Percentiles rank a stretch among this genome's conserved stretches.
phyloP scores from a whole-genome alignment of 1,139 yeast species.

The Yamadazyma mexicana region DNA sequence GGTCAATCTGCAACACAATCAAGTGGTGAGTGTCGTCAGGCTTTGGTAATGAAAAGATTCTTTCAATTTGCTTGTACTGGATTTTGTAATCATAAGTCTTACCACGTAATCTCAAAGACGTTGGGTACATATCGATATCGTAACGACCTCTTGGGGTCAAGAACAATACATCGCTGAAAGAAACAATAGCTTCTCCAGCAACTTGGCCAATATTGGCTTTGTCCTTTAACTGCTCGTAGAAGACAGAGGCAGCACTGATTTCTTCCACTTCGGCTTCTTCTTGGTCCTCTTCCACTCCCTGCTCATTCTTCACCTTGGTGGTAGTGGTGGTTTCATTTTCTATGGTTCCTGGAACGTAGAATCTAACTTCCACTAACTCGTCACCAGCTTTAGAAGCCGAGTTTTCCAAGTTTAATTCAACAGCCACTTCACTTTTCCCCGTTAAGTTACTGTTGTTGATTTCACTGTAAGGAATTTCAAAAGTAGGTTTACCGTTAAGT shows the following conservation, averaged over 20 bases:
- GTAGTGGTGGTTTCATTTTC: conserved; percentile 44
- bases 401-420: conserved; percentile 72
- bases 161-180: conserved; percentile 87
- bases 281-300: conserved; percentile 28
- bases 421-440: conserved; percentile 89
- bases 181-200: conserved; percentile 95
- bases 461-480: conserved; percentile 82
- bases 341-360: conserved; percentile 84
- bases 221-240: conserved; percentile 89
- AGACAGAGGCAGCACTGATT: conserved; percentile 75
- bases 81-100: conserved; percentile 97
- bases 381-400: conserved; percentile 75
- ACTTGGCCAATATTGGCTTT: conserved; percentile 96
- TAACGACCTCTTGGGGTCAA: conserved; percentile 98
- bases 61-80: conserved; percentile 85
- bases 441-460: conserved; percentile 89
- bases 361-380: conserved; percentile 91
- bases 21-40: conserved; percentile 92
- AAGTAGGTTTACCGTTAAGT: conserved; percentile 84
- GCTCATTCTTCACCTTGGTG: conserved; percentile 32
- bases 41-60: conserved; percentile 88
- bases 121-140: conserved; percentile 91
- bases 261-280: conserved; percentile 53
- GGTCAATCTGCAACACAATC: conserved; percentile 87
- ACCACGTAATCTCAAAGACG: conserved; percentile 89